phyloP scores from a whole-genome alignment of 2,329 filamentous ascomycete genomes.

The Hymenotorrendiella dingleyae region DNA sequence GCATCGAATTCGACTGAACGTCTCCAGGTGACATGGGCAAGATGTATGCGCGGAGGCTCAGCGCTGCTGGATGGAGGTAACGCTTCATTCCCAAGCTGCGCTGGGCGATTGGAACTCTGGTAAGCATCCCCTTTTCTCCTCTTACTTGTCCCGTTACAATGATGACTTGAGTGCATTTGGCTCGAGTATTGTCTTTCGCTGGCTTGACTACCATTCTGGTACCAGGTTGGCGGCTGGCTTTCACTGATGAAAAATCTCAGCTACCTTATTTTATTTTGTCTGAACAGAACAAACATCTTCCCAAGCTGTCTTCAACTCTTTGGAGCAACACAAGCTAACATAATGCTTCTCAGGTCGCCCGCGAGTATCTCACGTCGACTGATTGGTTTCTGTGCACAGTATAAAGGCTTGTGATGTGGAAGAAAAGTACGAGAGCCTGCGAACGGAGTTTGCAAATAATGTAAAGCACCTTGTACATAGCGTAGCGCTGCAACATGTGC shows the following conservation, averaged over 20 bases:
- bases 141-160: conserved; percentile 40
- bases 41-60: conserved; percentile 90
- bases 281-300: conserved; percentile 49
- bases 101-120: conserved; percentile 24
- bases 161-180: conserved; percentile 99
- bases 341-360: conserved; percentile 7
- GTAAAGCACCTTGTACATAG: conserved; percentile 55
- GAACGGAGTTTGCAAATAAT: conserved; percentile 76
- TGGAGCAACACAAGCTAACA: conserved; percentile 23
- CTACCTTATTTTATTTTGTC: conserved; percentile 91
- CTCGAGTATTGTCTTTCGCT: conserved; percentile 82
- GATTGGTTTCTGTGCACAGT: conserved; percentile 46
- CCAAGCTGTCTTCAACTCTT: conserved; percentile 5
- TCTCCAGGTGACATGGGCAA: conserved; percentile 99
- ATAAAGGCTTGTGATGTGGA: conserved; percentile 91
- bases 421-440: conserved; percentile 77
- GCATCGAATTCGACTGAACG: too few relatives aligned
- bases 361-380: conserved; percentile 24
- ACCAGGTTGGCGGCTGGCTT: conserved; percentile 53
- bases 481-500: conserved; percentile 28
- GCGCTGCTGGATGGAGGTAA: conserved; percentile 96
- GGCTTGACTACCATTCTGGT: conserved; percentile 71
- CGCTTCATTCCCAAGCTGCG: conserved; percentile 29
- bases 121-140: conserved; percentile 26
- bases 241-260: conserved; percentile 99